phyloP scores from a whole-genome alignment of 306 rosid species.

The Echinosophora koreensis region DNA sequence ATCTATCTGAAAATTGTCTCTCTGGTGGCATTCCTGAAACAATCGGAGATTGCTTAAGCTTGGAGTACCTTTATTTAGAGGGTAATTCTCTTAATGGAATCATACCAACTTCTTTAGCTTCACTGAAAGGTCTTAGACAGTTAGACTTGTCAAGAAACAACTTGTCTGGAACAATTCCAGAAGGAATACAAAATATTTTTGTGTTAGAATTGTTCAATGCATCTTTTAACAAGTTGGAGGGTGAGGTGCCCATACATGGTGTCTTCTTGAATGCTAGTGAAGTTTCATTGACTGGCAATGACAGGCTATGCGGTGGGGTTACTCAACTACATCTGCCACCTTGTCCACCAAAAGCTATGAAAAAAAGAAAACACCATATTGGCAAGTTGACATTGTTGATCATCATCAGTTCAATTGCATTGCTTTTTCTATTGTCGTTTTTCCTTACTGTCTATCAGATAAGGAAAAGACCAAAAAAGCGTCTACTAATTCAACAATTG shows the following conservation, averaged over 20 bases:
- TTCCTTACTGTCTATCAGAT: background rate
- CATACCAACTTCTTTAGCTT: slow-evolving; percentile 33
- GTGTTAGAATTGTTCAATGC: slow-evolving; percentile 20
- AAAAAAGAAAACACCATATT: background rate
- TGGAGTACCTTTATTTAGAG: slow-evolving; percentile 34
- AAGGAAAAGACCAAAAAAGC: background rate
- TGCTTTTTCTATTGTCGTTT: background rate
- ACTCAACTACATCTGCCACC: background rate
- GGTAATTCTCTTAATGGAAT: slow-evolving; percentile 40
- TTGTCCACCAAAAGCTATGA: background rate
- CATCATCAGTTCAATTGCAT: background rate
- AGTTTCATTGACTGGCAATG: background rate
- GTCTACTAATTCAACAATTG: background rate
- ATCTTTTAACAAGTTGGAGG: slow-evolving; percentile 46
- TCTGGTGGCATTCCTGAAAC: slow-evolving; percentile 38
- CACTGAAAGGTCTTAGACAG: background rate
- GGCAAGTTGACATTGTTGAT: background rate
- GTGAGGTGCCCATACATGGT: slow-evolving; percentile 46
- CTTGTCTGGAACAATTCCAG: slow-evolving; percentile 39
- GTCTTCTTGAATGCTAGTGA: background rate
- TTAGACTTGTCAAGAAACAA: slow-evolving; percentile 36
- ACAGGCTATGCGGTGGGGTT: background rate
- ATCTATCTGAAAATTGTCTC: slow-evolving; percentile 24
- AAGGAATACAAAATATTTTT: slow-evolving; percentile 14
- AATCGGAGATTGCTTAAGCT: slow-evolving; percentile 24